Conservation (phyloP, 805 yeast genomes). For the Monosporozyma servazzii region DNA sequence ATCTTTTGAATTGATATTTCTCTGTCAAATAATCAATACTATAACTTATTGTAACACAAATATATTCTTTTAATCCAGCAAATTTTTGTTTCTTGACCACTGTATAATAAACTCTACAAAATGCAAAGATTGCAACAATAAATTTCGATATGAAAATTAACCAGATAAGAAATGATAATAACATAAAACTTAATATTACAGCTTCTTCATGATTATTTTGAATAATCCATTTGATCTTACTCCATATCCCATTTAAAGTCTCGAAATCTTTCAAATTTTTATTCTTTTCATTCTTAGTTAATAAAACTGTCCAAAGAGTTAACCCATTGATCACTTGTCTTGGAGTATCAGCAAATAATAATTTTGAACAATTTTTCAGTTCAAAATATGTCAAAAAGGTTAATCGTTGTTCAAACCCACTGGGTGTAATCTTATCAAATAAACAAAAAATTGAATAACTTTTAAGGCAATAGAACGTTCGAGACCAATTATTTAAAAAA, state of each 20-base stretch:
- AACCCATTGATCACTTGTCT: slow-evolving; percentile 77
- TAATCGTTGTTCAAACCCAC: slow-evolving; percentile 53
- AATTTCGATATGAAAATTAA: slow-evolving; percentile 52
- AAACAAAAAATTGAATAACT: slow-evolving; percentile 64
- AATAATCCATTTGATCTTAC: slow-evolving; percentile 50
- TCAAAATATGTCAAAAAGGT: slow-evolving; percentile 59
- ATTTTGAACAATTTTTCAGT: slow-evolving; percentile 49
- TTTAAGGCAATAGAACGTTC: slow-evolving; percentile 45
- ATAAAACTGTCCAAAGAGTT: slow-evolving; percentile 48
- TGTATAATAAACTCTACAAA: slow-evolving; percentile 43
- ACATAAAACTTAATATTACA: slow-evolving; percentile 65
- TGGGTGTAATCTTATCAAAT: slow-evolving; percentile 59
- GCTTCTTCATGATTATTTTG: slow-evolving; percentile 54
- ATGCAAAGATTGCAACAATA: slow-evolving; percentile 42
- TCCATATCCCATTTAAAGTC: slow-evolving; percentile 26
- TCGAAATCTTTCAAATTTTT: slow-evolving; percentile 22
- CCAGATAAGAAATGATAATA: slow-evolving; percentile 69
- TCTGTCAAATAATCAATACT: slow-evolving; percentile 41
- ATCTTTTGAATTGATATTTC: slow-evolving; percentile 9
- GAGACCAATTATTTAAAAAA: slow-evolving; percentile 59
- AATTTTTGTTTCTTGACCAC: slow-evolving; percentile 33
- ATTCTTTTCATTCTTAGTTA: slow-evolving; percentile 22
- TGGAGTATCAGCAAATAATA: slow-evolving; percentile 74
- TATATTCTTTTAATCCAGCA: slow-evolving; percentile 46
- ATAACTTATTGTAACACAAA: slow-evolving; percentile 50